Evolutionary conservation across 164 flowering plant species (phyloP).

Genomic region (Echeveria elegans): DNA sequence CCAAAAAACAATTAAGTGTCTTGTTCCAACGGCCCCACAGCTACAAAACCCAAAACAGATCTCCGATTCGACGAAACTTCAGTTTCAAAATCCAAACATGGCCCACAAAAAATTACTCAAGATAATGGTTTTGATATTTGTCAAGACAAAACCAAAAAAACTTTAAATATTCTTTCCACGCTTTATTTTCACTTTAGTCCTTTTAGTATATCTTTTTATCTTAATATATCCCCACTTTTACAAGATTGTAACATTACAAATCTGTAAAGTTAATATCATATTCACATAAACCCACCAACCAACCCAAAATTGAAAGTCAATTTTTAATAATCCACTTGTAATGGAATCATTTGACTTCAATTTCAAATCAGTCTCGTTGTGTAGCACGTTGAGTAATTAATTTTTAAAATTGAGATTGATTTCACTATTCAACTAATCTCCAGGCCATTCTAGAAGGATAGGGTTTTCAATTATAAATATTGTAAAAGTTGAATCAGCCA

Average conservation of each 20-base stretch:
- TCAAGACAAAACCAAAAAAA: not conserved
- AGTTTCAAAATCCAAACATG: not conserved
- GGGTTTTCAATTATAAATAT: not conserved
- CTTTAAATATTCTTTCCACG: not conserved
- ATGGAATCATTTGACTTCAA: not conserved
- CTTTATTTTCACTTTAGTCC: slow-evolving; percentile 5
- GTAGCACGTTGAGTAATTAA: not conserved
- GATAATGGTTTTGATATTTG: not conserved
- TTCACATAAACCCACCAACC: too few relatives aligned
- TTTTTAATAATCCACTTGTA: not conserved
- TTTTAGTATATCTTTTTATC: not conserved
- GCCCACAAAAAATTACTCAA: not conserved
- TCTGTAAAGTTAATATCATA: not conserved
- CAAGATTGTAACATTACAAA: not conserved
- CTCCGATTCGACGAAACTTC: not conserved
- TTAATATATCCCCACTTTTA: slow-evolving; percentile 1
- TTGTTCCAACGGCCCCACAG: not conserved
- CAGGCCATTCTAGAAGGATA: not conserved
- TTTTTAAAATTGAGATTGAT: too few relatives aligned
- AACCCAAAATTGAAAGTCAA: not conserved
- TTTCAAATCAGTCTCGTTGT: not conserved
- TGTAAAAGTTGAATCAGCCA: not conserved
- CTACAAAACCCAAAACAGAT: not conserved
- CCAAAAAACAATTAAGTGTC: not conserved
- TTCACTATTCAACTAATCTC: not conserved